Evolutionary conservation across 164 flowering plant species (phyloP).

Genomic region (Houttuynia cordata): DNA sequence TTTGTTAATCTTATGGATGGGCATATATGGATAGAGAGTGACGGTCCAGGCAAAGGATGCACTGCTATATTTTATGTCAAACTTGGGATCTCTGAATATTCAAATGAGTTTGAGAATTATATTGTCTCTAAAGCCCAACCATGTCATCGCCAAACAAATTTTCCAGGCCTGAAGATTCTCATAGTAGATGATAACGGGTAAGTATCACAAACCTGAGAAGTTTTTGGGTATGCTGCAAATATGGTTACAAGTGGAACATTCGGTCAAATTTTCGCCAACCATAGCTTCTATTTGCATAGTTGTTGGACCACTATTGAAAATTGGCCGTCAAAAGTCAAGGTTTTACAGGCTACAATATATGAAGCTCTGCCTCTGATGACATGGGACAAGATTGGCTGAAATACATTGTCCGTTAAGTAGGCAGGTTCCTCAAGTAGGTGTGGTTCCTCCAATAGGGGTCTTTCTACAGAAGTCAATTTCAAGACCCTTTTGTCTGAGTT

Average conservation of each 20-base stretch:
- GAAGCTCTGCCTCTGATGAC: no score
- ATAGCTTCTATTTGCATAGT: no score
- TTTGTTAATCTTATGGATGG: conserved; percentile 64
- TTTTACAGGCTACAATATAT: no score
- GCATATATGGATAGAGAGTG: conserved; percentile 63
- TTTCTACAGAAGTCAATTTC: no score
- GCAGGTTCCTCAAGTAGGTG: no score
- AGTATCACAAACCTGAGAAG: conserved; percentile 10
- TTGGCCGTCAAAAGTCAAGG: no score
- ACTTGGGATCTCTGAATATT: conserved; percentile 27
- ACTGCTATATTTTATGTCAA: conserved; percentile 31
- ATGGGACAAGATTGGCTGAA: no score
- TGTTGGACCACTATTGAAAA: no score
- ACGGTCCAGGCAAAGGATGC: conserved; percentile 46
- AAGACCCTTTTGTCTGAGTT: no score
- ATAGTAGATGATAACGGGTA: conserved; percentile 72
- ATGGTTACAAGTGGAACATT: not conserved
- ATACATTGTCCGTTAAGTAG: no score
- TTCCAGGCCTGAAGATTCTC: conserved; percentile 66
- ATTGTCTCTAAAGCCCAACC: conserved; percentile 23
- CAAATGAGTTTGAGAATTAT: conserved; percentile 32
- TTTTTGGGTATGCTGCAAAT: no score
- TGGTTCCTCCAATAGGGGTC: no score
- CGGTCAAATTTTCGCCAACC: not conserved
- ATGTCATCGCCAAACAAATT: conserved; percentile 28